Evolutionary conservation across 2,329 filamentous ascomycete genomes (phyloP), one percentile per base, ranked within the genome.

Genomic region (Ophiostoma ulmi): DNA sequence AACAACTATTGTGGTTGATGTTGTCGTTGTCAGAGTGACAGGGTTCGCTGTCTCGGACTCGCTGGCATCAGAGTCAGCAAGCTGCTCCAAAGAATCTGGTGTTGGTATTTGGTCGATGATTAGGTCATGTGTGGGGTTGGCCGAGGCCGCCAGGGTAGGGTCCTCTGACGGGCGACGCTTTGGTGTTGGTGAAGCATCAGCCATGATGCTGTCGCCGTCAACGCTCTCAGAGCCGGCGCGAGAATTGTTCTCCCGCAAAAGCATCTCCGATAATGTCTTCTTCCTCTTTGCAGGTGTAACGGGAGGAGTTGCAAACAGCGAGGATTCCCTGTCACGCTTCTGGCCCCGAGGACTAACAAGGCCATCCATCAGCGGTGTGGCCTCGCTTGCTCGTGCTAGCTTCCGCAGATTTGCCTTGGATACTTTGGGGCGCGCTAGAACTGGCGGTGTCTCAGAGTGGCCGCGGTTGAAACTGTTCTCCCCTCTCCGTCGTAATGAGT

Each of bases 391-490:
- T 13, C 69, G 73, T 36, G 70, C 61, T 0, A 71, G 52, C 17
- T 71, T 69, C 20, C 67, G 38, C 35, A 78, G 75, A 69, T 78
- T 78, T 0, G 75, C 74, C 75, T 83, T 86, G 36, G 78, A 78
- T 31, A 88, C 78, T 17, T 82, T 82, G 1, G 85, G 85, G 14
- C 86, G 82, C 39, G 87, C 83, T 38, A 85, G 83, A 1, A 86
- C 86, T 0, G 83, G 89, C 2, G 86, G 83, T 5, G 85, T 86
- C 72, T 87, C 81, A 22, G 87, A 89, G 6, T 81, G 81, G 3
- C 74, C 70, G 35, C 75, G 76, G 35, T 63, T 80, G 79, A 55
- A 79, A 72, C 83, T 84, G 73, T 83, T 84, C 55, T 84, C 84
- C 38, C 85, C 85, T 72, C 86, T 79, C 74, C 84, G 79, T 72